phyloP scores from a whole-genome alignment of 148 eudicot species.

The Rhododendron simsii region DNA sequence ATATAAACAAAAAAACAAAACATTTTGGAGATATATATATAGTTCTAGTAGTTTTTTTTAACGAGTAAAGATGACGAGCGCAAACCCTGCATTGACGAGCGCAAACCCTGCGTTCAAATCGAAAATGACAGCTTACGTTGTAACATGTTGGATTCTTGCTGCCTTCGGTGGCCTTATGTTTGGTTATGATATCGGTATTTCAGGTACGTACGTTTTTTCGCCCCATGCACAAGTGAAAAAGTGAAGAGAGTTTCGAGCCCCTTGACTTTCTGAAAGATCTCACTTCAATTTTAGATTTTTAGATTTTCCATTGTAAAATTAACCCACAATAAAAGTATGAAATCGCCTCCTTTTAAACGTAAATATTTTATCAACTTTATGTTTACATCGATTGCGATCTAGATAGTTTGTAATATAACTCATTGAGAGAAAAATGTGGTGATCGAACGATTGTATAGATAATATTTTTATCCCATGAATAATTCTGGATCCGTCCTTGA shows the following conservation, averaged over 20 bases:
- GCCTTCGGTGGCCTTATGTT: slow-evolving; percentile 81
- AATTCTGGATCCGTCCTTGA: too few relatives aligned
- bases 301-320: too few relatives aligned
- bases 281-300: too few relatives aligned
- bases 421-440: neutral
- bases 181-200: slow-evolving; percentile 70
- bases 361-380: too few relatives aligned
- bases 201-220: slow-evolving; percentile 23
- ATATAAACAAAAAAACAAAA: neutral
- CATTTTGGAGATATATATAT: too few relatives aligned
- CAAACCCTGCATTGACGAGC: neutral
- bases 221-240: too few relatives aligned
- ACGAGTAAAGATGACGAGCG: neutral
- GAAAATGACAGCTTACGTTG: slow-evolving; percentile 36
- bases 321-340: too few relatives aligned
- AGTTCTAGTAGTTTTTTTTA: neutral
- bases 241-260: too few relatives aligned
- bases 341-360: too few relatives aligned
- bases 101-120: slow-evolving; percentile 22
- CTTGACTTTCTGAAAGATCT: too few relatives aligned
- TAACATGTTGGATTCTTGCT: slow-evolving; percentile 60
- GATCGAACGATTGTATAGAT: too few relatives aligned
- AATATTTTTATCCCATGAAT: too few relatives aligned
- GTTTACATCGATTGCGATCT: neutral
- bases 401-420: neutral